Conservation (phyloP, 106 monocot species). For the Phalaenopsis aphrodite region DNA sequence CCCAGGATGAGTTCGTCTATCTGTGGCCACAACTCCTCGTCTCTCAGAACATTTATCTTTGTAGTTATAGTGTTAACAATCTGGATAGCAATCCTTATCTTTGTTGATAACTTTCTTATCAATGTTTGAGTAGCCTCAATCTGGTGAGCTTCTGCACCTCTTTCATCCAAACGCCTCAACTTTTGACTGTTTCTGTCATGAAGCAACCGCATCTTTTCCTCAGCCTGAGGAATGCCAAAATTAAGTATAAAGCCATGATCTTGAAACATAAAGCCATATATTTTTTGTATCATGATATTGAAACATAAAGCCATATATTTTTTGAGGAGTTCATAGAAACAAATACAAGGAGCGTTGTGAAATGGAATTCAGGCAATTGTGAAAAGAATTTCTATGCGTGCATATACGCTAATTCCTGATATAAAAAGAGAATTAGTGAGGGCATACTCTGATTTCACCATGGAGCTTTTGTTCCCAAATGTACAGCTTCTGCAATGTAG, state of each 20-base stretch:
- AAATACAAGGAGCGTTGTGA: too few species aligned
- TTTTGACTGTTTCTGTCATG: conserved; percentile 49
- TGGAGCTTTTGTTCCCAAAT: conserved; percentile 75
- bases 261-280: too few species aligned
- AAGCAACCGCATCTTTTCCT: conserved; percentile 69
- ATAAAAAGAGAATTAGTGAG: neutral
- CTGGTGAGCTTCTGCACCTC: conserved; percentile 65
- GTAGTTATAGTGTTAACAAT: conserved; percentile 64
- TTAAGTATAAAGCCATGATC: neutral
- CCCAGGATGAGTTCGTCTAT: conserved; percentile 62
- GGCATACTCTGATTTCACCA: conserved; percentile 52
- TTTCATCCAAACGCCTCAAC: conserved; percentile 56
- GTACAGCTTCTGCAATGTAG: conserved; percentile 54
- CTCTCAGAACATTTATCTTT: conserved; percentile 67
- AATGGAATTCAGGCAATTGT: neutral
- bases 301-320: too few species aligned
- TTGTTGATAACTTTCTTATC: conserved; percentile 67
- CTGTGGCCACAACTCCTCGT: conserved; percentile 89
- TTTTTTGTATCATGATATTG: too few species aligned
- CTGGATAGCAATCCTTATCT: conserved; percentile 76
- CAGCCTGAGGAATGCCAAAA: conserved; percentile 32
- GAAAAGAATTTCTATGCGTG: too few species aligned
- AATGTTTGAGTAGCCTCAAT: conserved; percentile 47
- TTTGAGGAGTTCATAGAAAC: too few species aligned
- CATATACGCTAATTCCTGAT: too few species aligned